Evolutionary conservation across 352 stramenopile species (phyloP).

Genomic region (Globisporangium lucens): DNA sequence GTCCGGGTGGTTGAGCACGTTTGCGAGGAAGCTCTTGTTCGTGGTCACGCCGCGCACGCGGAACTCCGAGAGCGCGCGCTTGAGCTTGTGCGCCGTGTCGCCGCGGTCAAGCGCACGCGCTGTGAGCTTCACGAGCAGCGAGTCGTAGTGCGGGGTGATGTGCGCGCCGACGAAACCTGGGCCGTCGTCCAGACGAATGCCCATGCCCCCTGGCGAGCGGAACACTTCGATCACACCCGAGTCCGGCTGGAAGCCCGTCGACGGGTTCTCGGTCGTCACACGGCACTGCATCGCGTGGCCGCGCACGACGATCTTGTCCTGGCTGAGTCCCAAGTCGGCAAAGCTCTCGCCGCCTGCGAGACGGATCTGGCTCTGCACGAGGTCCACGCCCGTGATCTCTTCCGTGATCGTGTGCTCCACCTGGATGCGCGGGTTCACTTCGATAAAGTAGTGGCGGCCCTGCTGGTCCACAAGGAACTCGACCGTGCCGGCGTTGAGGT

Average conservation of each 20-base stretch:
- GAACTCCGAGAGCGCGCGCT: constrained; percentile 94
- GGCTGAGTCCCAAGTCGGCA: constrained; percentile 90
- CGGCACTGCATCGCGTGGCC: constrained; percentile 97
- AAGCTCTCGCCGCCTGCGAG: constrained; percentile 93
- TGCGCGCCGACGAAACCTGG: constrained; percentile 94
- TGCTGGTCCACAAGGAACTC: constrained; percentile 98
- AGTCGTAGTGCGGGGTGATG: constrained; percentile 98
- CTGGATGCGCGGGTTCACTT: constrained; percentile 99
- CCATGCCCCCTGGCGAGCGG: constrained; percentile 92
- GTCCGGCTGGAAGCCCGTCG: constrained; percentile 94
- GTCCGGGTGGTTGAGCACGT: constrained; percentile 93
- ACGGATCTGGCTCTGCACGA: constrained; percentile 96
- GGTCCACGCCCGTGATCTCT: constrained; percentile 93
- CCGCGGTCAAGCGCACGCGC: constrained; percentile 86
- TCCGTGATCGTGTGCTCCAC: constrained; percentile 93
- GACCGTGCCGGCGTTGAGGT: constrained; percentile 96
- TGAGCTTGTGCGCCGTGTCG: constrained; percentile 92
- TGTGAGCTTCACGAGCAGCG: constrained; percentile 97
- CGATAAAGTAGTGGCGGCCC: constrained; percentile 95
- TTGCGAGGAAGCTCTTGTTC: constrained; percentile 95
- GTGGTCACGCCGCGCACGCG: constrained; percentile 95
- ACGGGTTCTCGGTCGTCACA: constrained; percentile 95
- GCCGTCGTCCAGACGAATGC: constrained; percentile 95
- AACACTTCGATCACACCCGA: constrained; percentile 97
- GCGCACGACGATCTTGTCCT: constrained; percentile 91